Conservation (phyloP, 495 filamentous ascomycete genomes). For the Daldinia vernicosa region DNA sequence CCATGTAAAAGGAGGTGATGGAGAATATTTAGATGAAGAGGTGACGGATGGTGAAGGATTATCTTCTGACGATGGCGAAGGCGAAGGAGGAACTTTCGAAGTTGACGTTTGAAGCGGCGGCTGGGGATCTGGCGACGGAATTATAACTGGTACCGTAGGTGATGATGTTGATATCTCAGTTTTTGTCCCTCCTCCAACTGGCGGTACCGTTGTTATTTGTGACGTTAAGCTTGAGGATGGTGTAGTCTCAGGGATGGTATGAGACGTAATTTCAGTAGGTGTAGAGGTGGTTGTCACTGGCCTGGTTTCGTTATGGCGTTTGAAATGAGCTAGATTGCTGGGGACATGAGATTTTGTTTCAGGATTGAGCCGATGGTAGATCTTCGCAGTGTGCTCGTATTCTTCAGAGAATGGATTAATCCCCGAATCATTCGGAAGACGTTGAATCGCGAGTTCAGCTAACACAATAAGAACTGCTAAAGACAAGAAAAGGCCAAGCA, state of each 20-base stretch:
- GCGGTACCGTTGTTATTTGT: background rate
- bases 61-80: conserved; percentile 1
- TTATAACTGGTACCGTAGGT: background rate
- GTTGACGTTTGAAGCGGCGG: conserved; percentile 2
- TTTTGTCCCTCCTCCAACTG: background rate
- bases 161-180: background rate
- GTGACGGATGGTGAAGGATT: conserved; percentile 1
- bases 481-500: conserved; percentile 19
- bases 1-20: background rate
- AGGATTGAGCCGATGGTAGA: conserved; percentile 17
- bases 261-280: conserved; percentile 1
- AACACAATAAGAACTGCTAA: conserved; percentile 30
- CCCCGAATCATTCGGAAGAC: conserved; percentile 33
- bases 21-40: background rate
- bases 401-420: conserved; percentile 6
- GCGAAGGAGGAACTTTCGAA: background rate
- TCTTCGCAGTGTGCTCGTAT: conserved; percentile 19
- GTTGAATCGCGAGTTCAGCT: conserved; percentile 36
- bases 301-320: conserved; percentile 27
- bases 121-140: background rate
- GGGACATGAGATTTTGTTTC: too few species aligned
- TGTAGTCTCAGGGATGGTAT: background rate
- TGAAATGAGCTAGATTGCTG: background rate
- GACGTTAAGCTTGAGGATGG: background rate
- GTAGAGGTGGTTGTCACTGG: conserved; percentile 2